A percentile compares a stretch with the other conserved stretches of the same genome.
These are phyloP conservation scores for Thymus quinquecostatus DNA, from an alignment of 257 asterid species.

Conservation along the genomic window DNA sequence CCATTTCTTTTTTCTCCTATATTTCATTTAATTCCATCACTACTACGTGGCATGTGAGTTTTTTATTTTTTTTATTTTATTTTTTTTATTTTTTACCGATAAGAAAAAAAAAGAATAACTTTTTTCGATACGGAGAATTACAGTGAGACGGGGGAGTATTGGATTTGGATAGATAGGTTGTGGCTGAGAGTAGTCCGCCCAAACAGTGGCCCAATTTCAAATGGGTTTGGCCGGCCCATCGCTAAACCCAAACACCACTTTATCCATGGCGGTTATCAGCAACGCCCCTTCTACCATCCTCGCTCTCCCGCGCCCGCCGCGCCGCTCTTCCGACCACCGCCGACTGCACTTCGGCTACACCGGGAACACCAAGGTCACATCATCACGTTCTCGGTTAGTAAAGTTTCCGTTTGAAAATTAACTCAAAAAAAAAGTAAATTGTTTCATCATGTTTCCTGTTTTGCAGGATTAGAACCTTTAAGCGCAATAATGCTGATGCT, in stretches of 20 bases:
- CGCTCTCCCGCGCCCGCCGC: slow-evolving; percentile 27
- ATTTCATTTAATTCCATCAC: neutral
- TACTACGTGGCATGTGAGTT: neutral
- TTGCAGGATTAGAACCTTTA: slow-evolving; percentile 57
- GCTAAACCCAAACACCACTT: slow-evolving; percentile 17
- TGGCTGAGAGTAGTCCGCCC: neutral
- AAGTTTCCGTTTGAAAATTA: neutral
- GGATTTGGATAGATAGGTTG: no score
- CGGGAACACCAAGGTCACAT: slow-evolving; percentile 27
- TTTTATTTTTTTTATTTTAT: no score
- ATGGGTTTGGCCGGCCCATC: slow-evolving; percentile 27
- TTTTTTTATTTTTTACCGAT: no score
- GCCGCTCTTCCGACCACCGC: slow-evolving; percentile 24
- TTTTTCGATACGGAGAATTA: no score
- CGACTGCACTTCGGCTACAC: slow-evolving; percentile 16
- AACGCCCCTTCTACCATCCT: slow-evolving; percentile 29
- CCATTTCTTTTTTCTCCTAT: no score
- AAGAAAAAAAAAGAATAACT: no score
- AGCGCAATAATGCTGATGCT: slow-evolving; percentile 39
- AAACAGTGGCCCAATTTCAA: slow-evolving; percentile 7
- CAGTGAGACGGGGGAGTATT: no score
- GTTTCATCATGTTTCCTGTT: neutral
- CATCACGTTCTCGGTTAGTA: slow-evolving; percentile 36
- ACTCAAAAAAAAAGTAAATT: no score
- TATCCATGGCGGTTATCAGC: slow-evolving; percentile 38